Base-by-base conservation (phyloP, 2,329 filamentous ascomycete species). In the Penicillium sclerotiorum region DNA sequence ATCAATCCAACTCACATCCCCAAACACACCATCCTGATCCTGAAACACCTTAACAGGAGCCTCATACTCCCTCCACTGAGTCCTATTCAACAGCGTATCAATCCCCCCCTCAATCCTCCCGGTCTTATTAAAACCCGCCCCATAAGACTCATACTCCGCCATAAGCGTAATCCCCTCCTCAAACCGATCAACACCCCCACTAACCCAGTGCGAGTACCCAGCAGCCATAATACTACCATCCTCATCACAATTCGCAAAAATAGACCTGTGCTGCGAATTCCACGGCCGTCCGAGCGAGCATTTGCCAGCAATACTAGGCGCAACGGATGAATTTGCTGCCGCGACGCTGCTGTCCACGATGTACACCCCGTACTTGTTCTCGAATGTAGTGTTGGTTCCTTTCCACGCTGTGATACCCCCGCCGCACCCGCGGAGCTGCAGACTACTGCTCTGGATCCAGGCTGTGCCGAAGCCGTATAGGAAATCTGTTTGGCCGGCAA, bases 401-500 rank as follows among this genome's bases (percentile, higher is more conserved):
- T 88, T 88, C 85, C 85, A 88, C 0, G 85, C 85, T 0, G 83
- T 86, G 46, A 88, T 82, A 9, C 85, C 85, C 13, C 85, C 85
- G 4, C 83, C 82, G 56, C 85, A 88, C 58, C 70, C 73, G 8
- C 85, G 79, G 11, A 88, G 74, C 0, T 74, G 71, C 2, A 88
- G 67, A 0, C 73, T 70, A 1, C 79, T 82, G 3, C 75, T 71
- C 47, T 82, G 75, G 33, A 87, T 74, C 76, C 80, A 88, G 3
- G 80, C 75, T 0, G 84, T 87, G 21, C 84, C 85, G 60, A 87
- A 87, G 8, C 84, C 84, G 61, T 87, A 88, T 17, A 88, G 71
- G 69, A 88, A 88, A 58, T 88, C 86, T 0, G 83, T 87, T 61
- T 87, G 76, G 0, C 85, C 85, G 0, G 82, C 85, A 5, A 88